Evolutionary conservation across 495 filamentous ascomycete genomes (phyloP).

Genomic region (Haplographium delicatum): DNA sequence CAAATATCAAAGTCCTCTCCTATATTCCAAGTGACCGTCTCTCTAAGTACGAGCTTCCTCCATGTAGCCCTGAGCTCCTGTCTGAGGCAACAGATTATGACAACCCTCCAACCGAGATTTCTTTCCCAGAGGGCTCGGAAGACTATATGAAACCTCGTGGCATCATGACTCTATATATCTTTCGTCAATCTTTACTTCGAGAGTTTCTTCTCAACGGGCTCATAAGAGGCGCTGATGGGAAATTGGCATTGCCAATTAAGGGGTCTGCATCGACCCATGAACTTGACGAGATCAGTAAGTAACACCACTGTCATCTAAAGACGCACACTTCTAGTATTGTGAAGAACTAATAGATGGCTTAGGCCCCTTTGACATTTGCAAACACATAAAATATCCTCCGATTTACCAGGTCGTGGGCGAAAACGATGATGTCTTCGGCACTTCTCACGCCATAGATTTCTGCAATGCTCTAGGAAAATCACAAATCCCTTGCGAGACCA

Average conservation of each 20-base stretch:
- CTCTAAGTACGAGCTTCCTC: neutral
- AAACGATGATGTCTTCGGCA: conserved; percentile 7
- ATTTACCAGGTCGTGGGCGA: conserved; percentile 14
- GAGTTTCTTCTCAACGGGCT: conserved; percentile 16
- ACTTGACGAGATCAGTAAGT: conserved; percentile 17
- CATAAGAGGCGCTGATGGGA: conserved; percentile 1
- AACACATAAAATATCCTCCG: conserved; percentile 2
- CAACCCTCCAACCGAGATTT: conserved; percentile 6
- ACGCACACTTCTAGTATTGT: neutral
- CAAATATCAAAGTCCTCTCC: conserved; percentile 10
- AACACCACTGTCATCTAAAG: neutral
- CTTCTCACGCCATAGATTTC: conserved; percentile 2
- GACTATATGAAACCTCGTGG: conserved; percentile 9
- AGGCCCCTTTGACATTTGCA: conserved; percentile 4
- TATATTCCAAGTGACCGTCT: conserved; percentile 1
- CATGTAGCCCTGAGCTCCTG: conserved; percentile 4
- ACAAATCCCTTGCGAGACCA: neutral
- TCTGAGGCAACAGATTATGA: conserved; percentile 6
- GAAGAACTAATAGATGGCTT: neutral
- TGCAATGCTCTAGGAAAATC: neutral
- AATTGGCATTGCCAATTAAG: conserved; percentile 5
- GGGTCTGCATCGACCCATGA: conserved; percentile 5
- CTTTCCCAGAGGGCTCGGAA: neutral
- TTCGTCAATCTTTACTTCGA: conserved; percentile 1
- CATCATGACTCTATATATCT: conserved; percentile 6